These are phyloP conservation scores for Polygonum maritimum DNA, from an alignment of 148 eudicot species.

Conservation along the genomic window DNA sequence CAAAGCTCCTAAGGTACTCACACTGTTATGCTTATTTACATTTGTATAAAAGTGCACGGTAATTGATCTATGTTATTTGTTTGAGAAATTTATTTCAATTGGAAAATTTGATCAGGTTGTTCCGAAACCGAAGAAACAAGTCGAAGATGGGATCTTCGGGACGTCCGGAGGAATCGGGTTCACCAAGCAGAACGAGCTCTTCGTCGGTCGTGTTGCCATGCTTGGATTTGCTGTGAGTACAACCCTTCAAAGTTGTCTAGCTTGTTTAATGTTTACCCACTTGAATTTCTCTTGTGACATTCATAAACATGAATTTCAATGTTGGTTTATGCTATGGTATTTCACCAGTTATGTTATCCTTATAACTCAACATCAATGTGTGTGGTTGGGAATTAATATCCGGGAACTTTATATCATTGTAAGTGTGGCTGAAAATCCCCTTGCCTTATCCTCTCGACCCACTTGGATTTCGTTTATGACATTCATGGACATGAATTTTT, in stretches of 20 bases:
- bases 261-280: neutral
- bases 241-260: neutral
- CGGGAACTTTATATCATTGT: neutral
- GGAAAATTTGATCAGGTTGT: conserved; percentile 4
- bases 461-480: too few relatives aligned
- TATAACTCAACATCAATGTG: neutral
- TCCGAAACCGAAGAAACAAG: conserved; percentile 43
- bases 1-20: conserved; percentile 62
- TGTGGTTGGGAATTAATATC: neutral
- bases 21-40: neutral
- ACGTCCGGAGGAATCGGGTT: conserved; percentile 96
- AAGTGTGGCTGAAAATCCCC: too few relatives aligned
- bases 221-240: conserved; percentile 87
- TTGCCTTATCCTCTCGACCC: too few relatives aligned
- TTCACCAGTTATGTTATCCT: neutral
- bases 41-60: too few relatives aligned
- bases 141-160: conserved; percentile 88
- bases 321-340: too few relatives aligned
- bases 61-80: neutral
- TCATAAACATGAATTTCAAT: neutral
- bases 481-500: too few relatives aligned
- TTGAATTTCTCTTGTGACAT: neutral
- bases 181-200: conserved; percentile 90
- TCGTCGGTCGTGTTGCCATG: conserved; percentile 98
- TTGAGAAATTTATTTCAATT: neutral